A percentile compares a stretch with the other conserved stretches of the same genome.
phyloP scores from a whole-genome alignment of 345 rosid species.

The Eucalyptus pauciflora region DNA sequence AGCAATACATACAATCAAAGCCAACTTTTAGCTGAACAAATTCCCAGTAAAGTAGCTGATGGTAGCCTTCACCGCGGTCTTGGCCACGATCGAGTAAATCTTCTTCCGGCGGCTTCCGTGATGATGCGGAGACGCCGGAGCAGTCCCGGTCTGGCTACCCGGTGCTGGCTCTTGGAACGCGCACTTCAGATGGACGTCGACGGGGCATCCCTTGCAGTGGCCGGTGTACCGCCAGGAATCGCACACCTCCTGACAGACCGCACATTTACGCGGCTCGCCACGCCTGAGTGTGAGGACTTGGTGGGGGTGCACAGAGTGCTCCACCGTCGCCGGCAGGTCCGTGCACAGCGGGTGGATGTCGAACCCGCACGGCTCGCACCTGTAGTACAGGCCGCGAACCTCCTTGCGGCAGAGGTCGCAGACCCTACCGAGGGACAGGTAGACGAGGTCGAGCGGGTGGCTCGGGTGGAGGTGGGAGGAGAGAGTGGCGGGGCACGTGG shows the following conservation, averaged over 20 bases:
- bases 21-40: not conserved
- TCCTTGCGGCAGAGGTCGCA: conserved; percentile 23
- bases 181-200: conserved; percentile 28
- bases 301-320: not conserved
- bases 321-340: conserved; percentile 8
- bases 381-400: conserved; percentile 19
- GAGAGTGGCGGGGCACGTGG: conserved; percentile 14
- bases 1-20: not conserved
- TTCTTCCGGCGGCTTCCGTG: not conserved
- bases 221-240: conserved; percentile 19
- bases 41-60: not conserved
- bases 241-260: conserved; percentile 15
- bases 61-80: not conserved
- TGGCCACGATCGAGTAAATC: not conserved
- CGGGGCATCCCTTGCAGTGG: conserved; percentile 8
- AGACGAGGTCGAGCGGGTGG: conserved; percentile 11
- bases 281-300: conserved; percentile 13
- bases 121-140: too few relatives aligned
- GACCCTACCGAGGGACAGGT: not conserved
- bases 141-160: not conserved
- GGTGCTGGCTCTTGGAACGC: not conserved
- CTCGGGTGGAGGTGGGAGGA: conserved; percentile 17
- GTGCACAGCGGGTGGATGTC: conserved; percentile 27
- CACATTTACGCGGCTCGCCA: not conserved
- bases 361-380: conserved; percentile 23